Evolutionary conservation across 2,329 filamentous ascomycete genomes (phyloP).

Genomic region (Hymenoscyphus fraxineus): DNA sequence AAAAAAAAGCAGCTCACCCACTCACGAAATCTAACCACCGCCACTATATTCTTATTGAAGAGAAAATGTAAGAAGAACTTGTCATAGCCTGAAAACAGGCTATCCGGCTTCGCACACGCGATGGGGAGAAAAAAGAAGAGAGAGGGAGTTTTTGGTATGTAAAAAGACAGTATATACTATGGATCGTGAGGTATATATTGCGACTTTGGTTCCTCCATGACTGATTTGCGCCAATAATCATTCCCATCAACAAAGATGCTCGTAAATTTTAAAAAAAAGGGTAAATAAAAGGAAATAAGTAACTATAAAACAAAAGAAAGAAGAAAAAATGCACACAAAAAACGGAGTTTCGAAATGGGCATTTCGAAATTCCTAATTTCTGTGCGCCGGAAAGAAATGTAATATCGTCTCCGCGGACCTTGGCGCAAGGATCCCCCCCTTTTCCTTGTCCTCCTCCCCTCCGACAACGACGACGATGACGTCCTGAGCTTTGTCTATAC

Average conservation of each 20-base stretch:
- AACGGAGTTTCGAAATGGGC: neutral
- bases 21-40: neutral
- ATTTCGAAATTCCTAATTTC: conserved; percentile 3
- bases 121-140: neutral
- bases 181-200: neutral
- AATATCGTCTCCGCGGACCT: conserved; percentile 2
- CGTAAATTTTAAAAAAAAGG: neutral
- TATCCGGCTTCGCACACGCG: neutral
- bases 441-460: neutral
- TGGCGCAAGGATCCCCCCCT: neutral
- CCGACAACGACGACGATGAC: too few species aligned
- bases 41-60: neutral
- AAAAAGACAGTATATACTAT: conserved; percentile 4
- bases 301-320: neutral
- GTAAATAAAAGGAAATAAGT: neutral
- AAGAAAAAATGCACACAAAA: conserved; percentile 3
- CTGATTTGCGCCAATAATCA: conserved; percentile 3
- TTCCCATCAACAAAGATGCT: neutral
- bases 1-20: neutral
- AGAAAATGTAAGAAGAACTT: neutral
- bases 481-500: neutral
- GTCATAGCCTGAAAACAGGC: neutral
- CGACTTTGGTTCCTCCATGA: neutral
- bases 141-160: neutral
- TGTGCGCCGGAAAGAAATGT: conserved; percentile 18